A percentile compares a stretch with the other conserved stretches of the same genome.
These are phyloP conservation scores for Lecanicillium sp. DNA, from an alignment of 2,329 filamentous ascomycete genomes.

Conservation along the genomic window DNA sequence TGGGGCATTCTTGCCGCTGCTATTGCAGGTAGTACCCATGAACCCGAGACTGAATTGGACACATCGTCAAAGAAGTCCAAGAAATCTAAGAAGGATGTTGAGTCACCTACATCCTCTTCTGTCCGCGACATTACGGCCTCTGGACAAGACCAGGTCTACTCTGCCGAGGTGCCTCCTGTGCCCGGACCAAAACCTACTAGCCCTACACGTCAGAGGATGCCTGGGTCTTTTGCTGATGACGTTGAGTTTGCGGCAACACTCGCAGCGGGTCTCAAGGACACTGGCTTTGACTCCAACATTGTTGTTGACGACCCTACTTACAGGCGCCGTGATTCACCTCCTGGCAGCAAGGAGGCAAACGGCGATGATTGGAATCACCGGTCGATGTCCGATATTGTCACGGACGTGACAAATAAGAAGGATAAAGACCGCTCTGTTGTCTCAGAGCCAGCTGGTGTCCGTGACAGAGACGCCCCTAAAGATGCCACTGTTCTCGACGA, in stretches of 20 bases:
- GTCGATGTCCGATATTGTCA: conserved; percentile 40
- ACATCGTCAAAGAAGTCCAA: conserved; percentile 10
- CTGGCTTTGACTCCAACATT: conserved; percentile 63
- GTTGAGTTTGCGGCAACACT: conserved; percentile 61
- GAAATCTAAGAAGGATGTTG: conserved; percentile 11
- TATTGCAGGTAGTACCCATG: conserved; percentile 33
- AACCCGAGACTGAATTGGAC: conserved; percentile 25
- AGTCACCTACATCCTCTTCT: conserved; percentile 8
- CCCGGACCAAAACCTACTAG: conserved; percentile 50
- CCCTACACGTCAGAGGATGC: conserved; percentile 43
- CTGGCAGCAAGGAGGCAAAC: conserved; percentile 43
- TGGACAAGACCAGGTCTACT: conserved; percentile 15
- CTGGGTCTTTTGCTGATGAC: conserved; percentile 59
- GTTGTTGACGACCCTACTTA: conserved; percentile 59
- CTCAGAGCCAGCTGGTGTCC: conserved; percentile 34
- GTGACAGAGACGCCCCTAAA: conserved; percentile 25
- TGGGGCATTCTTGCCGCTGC: conserved; percentile 48
- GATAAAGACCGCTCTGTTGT: conserved; percentile 13
- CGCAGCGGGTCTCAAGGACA: conserved; percentile 59
- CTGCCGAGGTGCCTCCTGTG: conserved; percentile 37
- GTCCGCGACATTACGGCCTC: conserved; percentile 13
- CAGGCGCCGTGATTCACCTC: conserved; percentile 54
- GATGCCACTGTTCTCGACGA: conserved; percentile 13
- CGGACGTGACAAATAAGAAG: conserved; percentile 31
- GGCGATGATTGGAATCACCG: conserved; percentile 35